A percentile compares a stretch with the other conserved stretches of the same genome.
Conservation (phyloP, 2,329 filamentous ascomycete genomes). For the Claviceps pusilla region DNA sequence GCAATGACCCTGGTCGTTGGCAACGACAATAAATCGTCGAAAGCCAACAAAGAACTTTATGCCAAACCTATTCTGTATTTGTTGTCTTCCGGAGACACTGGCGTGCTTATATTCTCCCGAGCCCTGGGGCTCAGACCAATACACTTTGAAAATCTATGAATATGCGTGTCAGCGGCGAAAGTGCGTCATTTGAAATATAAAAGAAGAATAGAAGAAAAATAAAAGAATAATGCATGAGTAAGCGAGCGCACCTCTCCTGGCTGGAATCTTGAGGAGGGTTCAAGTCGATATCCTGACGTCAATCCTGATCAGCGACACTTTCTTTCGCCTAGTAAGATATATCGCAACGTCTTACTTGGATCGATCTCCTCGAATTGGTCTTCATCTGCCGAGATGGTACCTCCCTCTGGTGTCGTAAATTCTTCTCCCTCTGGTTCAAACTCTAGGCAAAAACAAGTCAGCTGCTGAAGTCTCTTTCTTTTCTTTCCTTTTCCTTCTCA, state of each 20-base stretch:
- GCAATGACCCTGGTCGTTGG: conserved; percentile 35
- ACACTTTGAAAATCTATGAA: conserved; percentile 38
- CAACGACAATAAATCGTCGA: conserved; percentile 40
- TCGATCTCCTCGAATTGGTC: conserved; percentile 16
- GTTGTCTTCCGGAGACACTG: conserved; percentile 19
- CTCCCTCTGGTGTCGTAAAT: background rate
- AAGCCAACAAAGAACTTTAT: conserved; percentile 33
- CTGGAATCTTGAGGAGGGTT: conserved; percentile 23
- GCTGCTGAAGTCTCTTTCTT: background rate
- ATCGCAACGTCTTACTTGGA: conserved; percentile 17
- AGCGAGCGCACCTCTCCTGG: conserved; percentile 25
- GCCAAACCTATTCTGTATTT: conserved; percentile 19
- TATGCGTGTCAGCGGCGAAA: background rate
- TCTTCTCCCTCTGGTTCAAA: conserved; percentile 5
- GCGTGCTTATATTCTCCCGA: conserved; percentile 15
- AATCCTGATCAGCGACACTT: background rate
- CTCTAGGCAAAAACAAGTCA: background rate
- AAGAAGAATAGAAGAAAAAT: too few relatives aligned
- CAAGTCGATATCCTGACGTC: conserved; percentile 23
- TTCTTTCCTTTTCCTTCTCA: background rate
- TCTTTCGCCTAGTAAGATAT: background rate
- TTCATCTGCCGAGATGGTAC: background rate
- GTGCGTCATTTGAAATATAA: too few relatives aligned
- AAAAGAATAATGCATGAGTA: too few relatives aligned
- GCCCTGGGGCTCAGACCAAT: conserved; percentile 39